Conservation (phyloP, 495 filamentous ascomycete species). For the Neurospora sp. region DNA sequence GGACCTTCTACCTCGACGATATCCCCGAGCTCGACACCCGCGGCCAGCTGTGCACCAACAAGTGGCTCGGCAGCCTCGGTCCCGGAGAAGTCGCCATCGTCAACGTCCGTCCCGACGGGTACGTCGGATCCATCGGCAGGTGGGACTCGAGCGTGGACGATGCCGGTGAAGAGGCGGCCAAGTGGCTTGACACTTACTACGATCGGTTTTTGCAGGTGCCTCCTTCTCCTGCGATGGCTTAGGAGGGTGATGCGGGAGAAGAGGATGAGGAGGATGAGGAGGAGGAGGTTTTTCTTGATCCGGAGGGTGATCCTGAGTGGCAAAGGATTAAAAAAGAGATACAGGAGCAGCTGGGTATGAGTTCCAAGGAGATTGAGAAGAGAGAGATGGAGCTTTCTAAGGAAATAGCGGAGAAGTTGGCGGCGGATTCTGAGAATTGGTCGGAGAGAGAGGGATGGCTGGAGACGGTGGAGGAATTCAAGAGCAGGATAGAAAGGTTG, state of each 20-base stretch:
- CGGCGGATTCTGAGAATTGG: not conserved
- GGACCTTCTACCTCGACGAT: slow-evolving; percentile 60
- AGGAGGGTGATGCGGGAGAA: not conserved
- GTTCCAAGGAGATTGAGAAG: not conserved
- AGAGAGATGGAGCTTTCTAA: not conserved
- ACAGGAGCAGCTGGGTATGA: not conserved
- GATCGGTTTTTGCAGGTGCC: slow-evolving; percentile 39
- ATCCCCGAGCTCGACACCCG: slow-evolving; percentile 37
- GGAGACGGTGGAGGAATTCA: not conserved
- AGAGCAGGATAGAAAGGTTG: not conserved
- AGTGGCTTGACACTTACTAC: slow-evolving; percentile 54
- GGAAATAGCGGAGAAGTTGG: not conserved
- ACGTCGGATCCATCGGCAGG: slow-evolving; percentile 47
- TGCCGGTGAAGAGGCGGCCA: slow-evolving; percentile 33
- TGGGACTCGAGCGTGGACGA: slow-evolving; percentile 39
- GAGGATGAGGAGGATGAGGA: not conserved
- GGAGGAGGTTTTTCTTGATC: not conserved
- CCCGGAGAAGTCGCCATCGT: slow-evolving; percentile 45
- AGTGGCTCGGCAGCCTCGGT: slow-evolving; percentile 50
- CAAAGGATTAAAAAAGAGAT: not conserved
- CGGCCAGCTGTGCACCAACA: slow-evolving; percentile 42
- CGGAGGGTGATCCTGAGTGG: not conserved
- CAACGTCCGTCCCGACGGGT: slow-evolving; percentile 58
- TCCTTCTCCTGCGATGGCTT: not conserved
- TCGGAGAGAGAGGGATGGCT: not conserved